These are phyloP conservation scores for Cladobotryum mycophilum DNA, from an alignment of 2,329 filamentous ascomycete genomes.

Conservation along the genomic window DNA sequence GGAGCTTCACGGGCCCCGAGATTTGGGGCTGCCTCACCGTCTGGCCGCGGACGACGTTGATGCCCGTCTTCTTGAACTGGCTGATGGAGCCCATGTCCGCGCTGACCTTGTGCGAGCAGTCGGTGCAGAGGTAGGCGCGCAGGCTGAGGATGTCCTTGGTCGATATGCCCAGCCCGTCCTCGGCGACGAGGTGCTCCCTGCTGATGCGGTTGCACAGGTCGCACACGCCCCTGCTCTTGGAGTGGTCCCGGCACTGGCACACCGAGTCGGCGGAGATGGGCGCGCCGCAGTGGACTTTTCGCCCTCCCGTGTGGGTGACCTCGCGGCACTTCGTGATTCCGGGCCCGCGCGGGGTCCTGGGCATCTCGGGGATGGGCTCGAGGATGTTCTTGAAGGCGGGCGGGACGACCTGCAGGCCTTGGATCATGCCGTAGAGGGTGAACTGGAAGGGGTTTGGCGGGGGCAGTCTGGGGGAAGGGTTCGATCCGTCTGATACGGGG, in stretches of 20 bases:
- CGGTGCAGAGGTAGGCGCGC: conserved; percentile 31
- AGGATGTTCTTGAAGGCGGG: neutral
- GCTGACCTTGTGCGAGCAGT: conserved; percentile 19
- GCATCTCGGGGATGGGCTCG: neutral
- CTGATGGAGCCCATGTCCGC: neutral
- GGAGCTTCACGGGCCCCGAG: neutral
- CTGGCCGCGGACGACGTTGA: conserved; percentile 23
- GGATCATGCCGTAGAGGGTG: neutral
- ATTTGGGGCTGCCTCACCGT: neutral
- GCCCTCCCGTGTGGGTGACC: too few species aligned
- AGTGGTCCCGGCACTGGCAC: neutral
- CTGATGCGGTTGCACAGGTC: conserved; percentile 21
- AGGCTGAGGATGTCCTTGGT: conserved; percentile 23
- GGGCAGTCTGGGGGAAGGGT: too few species aligned
- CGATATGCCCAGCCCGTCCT: neutral
- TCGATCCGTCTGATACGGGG: too few species aligned
- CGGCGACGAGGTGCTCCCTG: conserved; percentile 17
- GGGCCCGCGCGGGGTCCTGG: neutral
- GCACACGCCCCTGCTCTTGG: conserved; percentile 5
- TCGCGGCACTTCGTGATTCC: too few species aligned
- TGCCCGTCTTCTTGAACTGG: conserved; percentile 11
- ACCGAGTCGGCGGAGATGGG: too few species aligned
- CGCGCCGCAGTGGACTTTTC: too few species aligned
- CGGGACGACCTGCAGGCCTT: neutral
- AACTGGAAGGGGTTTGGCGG: neutral